Evolutionary conservation across 2,329 filamentous ascomycete species (phyloP).

Genomic region (Leptographium radiaticola): DNA sequence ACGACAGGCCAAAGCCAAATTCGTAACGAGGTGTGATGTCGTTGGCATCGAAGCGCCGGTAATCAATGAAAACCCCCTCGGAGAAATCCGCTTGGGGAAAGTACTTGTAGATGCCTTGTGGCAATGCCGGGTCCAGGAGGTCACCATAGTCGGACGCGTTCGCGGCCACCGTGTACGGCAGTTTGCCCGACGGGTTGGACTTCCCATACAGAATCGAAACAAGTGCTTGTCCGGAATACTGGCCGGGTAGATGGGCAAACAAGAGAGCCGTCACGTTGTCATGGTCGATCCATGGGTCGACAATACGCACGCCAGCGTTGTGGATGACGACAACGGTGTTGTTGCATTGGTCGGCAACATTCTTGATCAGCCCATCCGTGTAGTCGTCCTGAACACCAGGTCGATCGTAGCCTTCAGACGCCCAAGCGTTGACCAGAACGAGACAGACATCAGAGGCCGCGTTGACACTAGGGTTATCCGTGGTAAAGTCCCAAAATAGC

Average conservation of each 20-base stretch:
- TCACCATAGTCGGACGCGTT: conserved; percentile 40
- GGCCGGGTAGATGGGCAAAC: conserved; percentile 50
- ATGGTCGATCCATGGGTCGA: conserved; percentile 49
- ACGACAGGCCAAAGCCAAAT: conserved; percentile 43
- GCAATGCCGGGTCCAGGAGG: conserved; percentile 22
- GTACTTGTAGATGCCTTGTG: conserved; percentile 37
- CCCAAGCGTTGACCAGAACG: conserved; percentile 52
- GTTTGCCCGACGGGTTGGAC: conserved; percentile 40
- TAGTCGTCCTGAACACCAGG: conserved; percentile 52
- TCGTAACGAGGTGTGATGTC: conserved; percentile 36
- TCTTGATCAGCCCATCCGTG: conserved; percentile 41
- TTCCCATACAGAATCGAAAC: conserved; percentile 44
- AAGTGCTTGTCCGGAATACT: conserved; percentile 44
- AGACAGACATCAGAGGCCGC: conserved; percentile 49
- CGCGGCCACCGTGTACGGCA: conserved; percentile 47
- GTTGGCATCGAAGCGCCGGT: conserved; percentile 38
- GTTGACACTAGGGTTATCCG: conserved; percentile 33
- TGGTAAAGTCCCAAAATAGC: conserved; percentile 45
- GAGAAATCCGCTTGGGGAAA: conserved; percentile 35
- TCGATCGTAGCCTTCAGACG: conserved; percentile 57
- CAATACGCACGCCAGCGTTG: conserved; percentile 45
- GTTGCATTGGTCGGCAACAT: conserved; percentile 43
- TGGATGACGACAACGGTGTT: conserved; percentile 55
- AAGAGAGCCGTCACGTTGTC: conserved; percentile 50
- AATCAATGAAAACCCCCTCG: conserved; percentile 38